Conservation (phyloP, 2,329 filamentous ascomycete species). For the Biscogniauxia mediterranea region DNA sequence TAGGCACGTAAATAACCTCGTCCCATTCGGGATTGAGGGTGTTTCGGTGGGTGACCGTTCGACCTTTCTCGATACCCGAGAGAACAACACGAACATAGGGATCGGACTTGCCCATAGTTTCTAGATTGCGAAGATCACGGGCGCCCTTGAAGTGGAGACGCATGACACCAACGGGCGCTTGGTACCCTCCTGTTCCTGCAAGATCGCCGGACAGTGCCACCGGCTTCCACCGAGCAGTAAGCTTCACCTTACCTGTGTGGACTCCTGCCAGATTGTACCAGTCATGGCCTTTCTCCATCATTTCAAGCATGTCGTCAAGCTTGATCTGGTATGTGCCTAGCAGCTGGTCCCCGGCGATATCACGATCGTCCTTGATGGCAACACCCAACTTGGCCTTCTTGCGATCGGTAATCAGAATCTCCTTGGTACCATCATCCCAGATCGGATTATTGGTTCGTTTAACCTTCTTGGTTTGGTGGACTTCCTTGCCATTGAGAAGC, state of each 20-base stretch:
- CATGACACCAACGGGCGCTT: constrained; percentile 93
- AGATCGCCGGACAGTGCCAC: constrained; percentile 79
- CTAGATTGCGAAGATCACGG: constrained; percentile 81
- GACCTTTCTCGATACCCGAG: constrained; percentile 84
- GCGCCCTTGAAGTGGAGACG: constrained; percentile 88
- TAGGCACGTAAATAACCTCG: constrained; percentile 89
- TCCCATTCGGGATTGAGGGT: constrained; percentile 95
- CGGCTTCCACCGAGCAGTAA: constrained; percentile 93
- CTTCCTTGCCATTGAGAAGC: constrained; percentile 86
- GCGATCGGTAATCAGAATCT: constrained; percentile 91
- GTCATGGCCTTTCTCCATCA: constrained; percentile 89
- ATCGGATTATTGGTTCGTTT: constrained; percentile 98
- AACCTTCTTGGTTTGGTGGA: constrained; percentile 85
- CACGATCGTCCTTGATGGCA: constrained; percentile 93
- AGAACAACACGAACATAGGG: constrained; percentile 87
- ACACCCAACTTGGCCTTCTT: constrained; percentile 88
- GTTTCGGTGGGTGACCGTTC: constrained; percentile 94
- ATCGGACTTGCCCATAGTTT: constrained; percentile 95
- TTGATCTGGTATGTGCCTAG: constrained; percentile 94
- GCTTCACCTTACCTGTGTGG: constrained; percentile 81
- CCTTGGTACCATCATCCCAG: constrained; percentile 89
- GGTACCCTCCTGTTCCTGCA: constrained; percentile 80
- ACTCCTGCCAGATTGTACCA: constrained; percentile 89
- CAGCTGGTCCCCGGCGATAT: constrained; percentile 76
- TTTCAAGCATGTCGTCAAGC: constrained; percentile 86